phyloP scores from a whole-genome alignment of 1,284 basidiomycete genomes.

The Cerioporus squamosus region DNA sequence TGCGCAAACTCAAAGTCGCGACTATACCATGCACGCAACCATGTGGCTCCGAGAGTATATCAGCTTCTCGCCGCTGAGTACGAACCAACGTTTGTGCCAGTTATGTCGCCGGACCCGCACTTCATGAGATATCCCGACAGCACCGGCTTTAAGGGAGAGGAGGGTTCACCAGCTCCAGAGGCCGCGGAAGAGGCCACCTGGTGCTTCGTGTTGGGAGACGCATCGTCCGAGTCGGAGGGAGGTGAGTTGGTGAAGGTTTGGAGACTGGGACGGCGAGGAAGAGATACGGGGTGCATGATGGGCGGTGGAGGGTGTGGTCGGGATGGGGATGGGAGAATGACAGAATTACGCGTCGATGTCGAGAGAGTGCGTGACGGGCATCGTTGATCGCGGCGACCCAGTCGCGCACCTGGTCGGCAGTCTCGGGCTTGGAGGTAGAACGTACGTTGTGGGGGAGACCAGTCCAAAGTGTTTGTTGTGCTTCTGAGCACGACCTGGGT shows the following conservation, averaged over 20 bases:
- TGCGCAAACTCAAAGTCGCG: constrained; percentile 14
- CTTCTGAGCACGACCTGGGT: constrained; percentile 84
- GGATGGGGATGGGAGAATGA: constrained; percentile 50
- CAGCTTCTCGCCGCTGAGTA: constrained; percentile 80
- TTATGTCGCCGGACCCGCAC: constrained; percentile 91
- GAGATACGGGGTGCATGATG: constrained; percentile 26
- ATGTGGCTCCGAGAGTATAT: constrained; percentile 90
- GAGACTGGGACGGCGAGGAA: constrained; percentile 41
- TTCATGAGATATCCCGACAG: constrained; percentile 96
- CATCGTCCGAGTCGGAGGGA: constrained; percentile 82
- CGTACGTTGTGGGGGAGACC: constrained; percentile 89
- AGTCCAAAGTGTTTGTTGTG: constrained; percentile 92
- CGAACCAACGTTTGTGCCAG: constrained; percentile 96
- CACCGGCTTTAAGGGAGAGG: constrained; percentile 75
- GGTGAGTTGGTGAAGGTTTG: constrained; percentile 46
- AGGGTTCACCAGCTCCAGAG: not conserved
- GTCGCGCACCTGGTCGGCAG: constrained; percentile 70
- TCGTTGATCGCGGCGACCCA: constrained; percentile 90
- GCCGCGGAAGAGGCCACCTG: constrained; percentile 17
- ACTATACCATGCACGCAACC: constrained; percentile 52
- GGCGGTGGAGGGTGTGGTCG: constrained; percentile 37
- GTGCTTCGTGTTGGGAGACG: constrained; percentile 40
- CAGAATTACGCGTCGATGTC: constrained; percentile 61
- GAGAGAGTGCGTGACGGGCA: constrained; percentile 68
- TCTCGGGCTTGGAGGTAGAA: constrained; percentile 90